These are phyloP conservation scores for Malus sieversii DNA, from an alignment of 306 rosid species.

Conservation along the genomic window DNA sequence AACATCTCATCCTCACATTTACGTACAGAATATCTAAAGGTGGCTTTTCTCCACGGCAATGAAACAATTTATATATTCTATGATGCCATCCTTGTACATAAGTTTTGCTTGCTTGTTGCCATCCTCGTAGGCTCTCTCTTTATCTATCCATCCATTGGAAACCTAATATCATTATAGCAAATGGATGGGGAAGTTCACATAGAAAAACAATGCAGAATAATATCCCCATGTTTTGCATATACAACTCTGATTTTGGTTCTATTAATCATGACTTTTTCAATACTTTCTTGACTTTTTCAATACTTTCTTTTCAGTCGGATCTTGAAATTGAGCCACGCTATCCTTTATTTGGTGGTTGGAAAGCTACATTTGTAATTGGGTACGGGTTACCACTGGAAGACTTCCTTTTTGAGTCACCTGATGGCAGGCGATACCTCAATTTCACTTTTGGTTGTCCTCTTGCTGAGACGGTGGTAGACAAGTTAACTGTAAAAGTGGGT, in stretches of 20 bases:
- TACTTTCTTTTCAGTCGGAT: conserved; percentile 63
- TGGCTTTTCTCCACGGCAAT: conserved; percentile 4
- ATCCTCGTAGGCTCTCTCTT: background rate
- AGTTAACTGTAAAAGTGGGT: conserved; percentile 72
- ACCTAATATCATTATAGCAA: background rate
- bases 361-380: conserved; percentile 79
- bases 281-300: conserved; percentile 11
- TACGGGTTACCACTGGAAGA: conserved; percentile 91
- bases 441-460: conserved; percentile 95
- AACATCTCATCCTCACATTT: conserved; percentile 90
- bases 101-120: background rate
- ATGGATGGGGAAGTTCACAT: background rate
- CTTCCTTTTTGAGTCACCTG: conserved; percentile 85
- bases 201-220: background rate
- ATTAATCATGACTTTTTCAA: background rate
- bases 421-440: conserved; percentile 88
- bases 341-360: conserved; percentile 99
- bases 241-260: background rate
- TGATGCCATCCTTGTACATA: background rate
- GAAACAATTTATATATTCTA: background rate
- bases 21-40: conserved; percentile 64
- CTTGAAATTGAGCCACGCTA: conserved; percentile 94
- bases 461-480: conserved; percentile 68
- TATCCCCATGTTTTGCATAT: background rate
- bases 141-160: background rate